phyloP scores from a whole-genome alignment of 2,329 filamentous ascomycete genomes.

The Fusarium falciforme region DNA sequence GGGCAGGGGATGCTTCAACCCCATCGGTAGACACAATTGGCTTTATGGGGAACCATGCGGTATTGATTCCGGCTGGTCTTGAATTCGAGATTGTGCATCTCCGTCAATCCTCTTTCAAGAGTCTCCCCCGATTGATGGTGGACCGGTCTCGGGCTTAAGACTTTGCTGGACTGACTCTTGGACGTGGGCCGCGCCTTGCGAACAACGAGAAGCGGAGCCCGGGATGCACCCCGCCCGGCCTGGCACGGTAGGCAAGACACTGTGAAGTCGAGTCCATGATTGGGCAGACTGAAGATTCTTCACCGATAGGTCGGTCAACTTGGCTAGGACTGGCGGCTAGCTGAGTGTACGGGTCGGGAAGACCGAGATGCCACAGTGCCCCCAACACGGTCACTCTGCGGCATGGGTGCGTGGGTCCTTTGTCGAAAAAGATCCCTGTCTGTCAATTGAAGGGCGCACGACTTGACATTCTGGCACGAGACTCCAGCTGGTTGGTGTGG shows the following conservation, averaged over 20 bases:
- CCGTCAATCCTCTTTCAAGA: not conserved
- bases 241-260: conserved; percentile 21
- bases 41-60: not conserved
- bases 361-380: conserved; percentile 29
- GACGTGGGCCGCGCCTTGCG: conserved; percentile 39
- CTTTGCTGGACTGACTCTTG: conserved; percentile 14
- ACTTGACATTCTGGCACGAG: conserved; percentile 42
- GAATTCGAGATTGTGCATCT: not conserved
- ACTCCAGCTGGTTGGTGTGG: conserved; percentile 34
- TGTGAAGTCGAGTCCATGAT: conserved; percentile 22
- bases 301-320: conserved; percentile 5
- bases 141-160: conserved; percentile 39
- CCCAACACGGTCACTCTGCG: conserved; percentile 15
- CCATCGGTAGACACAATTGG: not conserved
- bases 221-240: conserved; percentile 14
- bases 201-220: conserved; percentile 45
- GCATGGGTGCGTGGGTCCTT: conserved; percentile 26
- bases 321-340: not conserved
- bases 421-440: conserved; percentile 33
- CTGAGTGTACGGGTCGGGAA: not conserved
- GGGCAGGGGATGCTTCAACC: not conserved
- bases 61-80: not conserved
- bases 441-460: conserved; percentile 47
- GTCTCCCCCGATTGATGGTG: conserved; percentile 6
- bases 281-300: conserved; percentile 1